Evolutionary conservation across 2,329 filamentous ascomycete species (phyloP), one percentile per base, ranked within the genome.

Genomic region (Fusarium penzigii): DNA sequence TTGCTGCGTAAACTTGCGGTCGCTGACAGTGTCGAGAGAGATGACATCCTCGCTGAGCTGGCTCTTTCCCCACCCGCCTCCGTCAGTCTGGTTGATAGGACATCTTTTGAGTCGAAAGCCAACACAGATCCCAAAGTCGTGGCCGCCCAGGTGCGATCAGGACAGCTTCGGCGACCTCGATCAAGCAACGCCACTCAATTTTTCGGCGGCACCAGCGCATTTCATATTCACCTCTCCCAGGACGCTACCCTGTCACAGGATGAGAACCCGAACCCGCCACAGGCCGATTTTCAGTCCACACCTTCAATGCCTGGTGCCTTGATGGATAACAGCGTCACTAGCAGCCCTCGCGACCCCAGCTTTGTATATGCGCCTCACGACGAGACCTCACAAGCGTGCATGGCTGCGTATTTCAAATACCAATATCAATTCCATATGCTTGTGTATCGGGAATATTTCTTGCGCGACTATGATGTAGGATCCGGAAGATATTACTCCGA

Each of bases 341-440:
- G 53, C 47, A 59, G 57, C 42, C 47, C 63, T 7, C 48, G 57
- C 4, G 63, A 65, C 13, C 49, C 55, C 17, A 55, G 45, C 53
- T 75, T 65, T 64, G 68, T 59, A 42, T 76, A 74, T 55, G 68
- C 70, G n/a, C 74, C 75, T 4, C 71, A 76, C 25, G 74, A 78
- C 46, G 71, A 76, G 17, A 72, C 70, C 14, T 78, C 73, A 12
- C 75, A 73, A 49, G 63, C 66, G 16, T 68, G 78, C 44, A 78
- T 79, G 75, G 73, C 75, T 1, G 68, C 66, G 4, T 80, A 79
- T 56, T 80, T 80, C 62, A 70, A 73, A 48, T 65, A 74, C 38
- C 72, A 77, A 17, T 80, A 80, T 46, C 72, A 75, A 36, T 78
- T 77, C 54, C 71, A 76, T 57, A 78, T 80, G 75, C 72, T 75